Evolutionary conservation across 148 eudicot genomes (phyloP), one percentile per base, ranked within the genome.

Genomic region (Arctostaphylos glauca): DNA sequence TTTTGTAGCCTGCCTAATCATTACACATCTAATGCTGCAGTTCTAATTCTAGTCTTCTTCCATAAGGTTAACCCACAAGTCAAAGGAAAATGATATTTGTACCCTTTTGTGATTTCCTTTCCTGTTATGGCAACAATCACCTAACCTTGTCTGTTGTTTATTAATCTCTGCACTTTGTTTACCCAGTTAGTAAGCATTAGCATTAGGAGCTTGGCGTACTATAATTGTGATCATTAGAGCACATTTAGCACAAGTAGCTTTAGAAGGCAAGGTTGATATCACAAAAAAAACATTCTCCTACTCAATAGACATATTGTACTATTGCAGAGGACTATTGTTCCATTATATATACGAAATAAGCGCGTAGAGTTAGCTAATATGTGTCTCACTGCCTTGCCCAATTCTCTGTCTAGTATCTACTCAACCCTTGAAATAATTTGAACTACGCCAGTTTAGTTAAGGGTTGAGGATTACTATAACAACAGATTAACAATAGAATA

Each of bases 401-500:
- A 70, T 70, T 70, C 72, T 68, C 46, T 43, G 49, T 43, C 74
- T 25, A 31, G 21, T 70, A 47, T 43, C 74, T 38, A 41, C n/a
- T 15, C 74, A 70, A 43, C 49, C 48, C 74, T 70, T 70, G 74
- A 70, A 43, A 43, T 9, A 70, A 43, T 14, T 70, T 70, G 74
- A 43, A 70, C 74, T 9, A 41, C 47, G 41, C 74, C 48, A 43
- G 0, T 7, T 70, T 70, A 70, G 74, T 70, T 1, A 41, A n/a
- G 48, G 38, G 47, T 41, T 70, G 48, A 31, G 38, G 48, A 70
- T 70, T 47, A 70, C 74, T 6, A 43, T 41, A 41, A 43, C 25
- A 70, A 31, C 25, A 25, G 46, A 67, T 4, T 68, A 15, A 15
- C 3, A 68, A 68, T 41, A 13, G 74, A 46, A 5, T 41, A 19